Evolutionary conservation across 345 rosid genomes (phyloP), one percentile per base, ranked within the genome.

Genomic region (Lagerstroemia speciosa): DNA sequence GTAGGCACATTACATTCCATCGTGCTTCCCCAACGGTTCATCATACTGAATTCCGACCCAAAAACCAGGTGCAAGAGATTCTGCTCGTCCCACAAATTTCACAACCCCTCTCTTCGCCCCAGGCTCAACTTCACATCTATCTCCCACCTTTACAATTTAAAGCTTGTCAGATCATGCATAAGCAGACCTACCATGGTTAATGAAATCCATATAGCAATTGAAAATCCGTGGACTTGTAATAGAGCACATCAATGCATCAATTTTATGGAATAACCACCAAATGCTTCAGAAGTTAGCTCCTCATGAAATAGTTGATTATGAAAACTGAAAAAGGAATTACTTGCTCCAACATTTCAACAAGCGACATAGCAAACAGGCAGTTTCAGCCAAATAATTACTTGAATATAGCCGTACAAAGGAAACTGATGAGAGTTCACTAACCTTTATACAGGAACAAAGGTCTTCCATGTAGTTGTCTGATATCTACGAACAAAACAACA

Each of bases 41-140:
- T 94, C 99, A 75, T 85, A 91, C 75, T 91, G 93, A 78, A 91
- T 79, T 64, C 99, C 97, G 76, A 94, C 80, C 97, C 97, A 94
- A 70, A 87, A 91, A 77, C 97, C 96, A 32, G 88, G 86, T 53
- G 91, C 88, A 64, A 91, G 77, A 32, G 90, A 71, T 79, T 90
- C 92, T 34, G 96, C 97, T 77, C 46, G 84, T 72, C 97, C 97
- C 52, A 86, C 86, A 74, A 74, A 90, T 80, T 89, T 93, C 77
- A 90, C 85, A 55, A 80, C 71, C 73, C 98, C 98, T 82, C 96
- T 89, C 87, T 93, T 93, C 70, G 76, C 93, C 78, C 97, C 96
- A 2, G 89, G 91, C 74, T 89, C 93, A 83, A 93, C 87, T 83
- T 90, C 89, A 82, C 96, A 93, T 85, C 96, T 86, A 72, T 89